Percentiles rank a stretch among this genome's conserved stretches.
Evolutionary conservation across 805 yeast genomes (phyloP).

Genomic region (Yamadazyma phyllophila): DNA sequence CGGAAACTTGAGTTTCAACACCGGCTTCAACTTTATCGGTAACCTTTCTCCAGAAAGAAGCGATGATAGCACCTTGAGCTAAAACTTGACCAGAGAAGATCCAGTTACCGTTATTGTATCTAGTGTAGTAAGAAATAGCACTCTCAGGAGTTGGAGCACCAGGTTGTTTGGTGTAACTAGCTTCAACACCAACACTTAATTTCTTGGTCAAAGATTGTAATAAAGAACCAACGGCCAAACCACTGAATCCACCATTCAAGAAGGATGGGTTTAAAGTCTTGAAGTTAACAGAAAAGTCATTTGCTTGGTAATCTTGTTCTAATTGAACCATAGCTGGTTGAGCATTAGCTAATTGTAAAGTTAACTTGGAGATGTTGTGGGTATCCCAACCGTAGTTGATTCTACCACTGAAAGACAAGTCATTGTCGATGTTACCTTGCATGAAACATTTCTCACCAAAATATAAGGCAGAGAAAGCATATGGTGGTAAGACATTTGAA

Average conservation of each 20-base stretch:
- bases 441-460: constrained; percentile 82
- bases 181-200: constrained; percentile 87
- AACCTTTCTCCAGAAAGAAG: constrained; percentile 92
- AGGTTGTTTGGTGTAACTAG: constrained; percentile 79
- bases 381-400: constrained; percentile 88
- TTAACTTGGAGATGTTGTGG: constrained; percentile 73
- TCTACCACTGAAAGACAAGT: constrained; percentile 81
- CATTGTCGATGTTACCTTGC: constrained; percentile 92
- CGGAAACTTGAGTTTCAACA: constrained; percentile 79
- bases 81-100: constrained; percentile 90
- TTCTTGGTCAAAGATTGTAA: constrained; percentile 85
- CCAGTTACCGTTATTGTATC: constrained; percentile 89
- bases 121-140: constrained; percentile 83
- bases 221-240: constrained; percentile 88
- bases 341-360: constrained; percentile 81
- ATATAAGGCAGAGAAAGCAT: constrained; percentile 85
- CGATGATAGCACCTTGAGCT: constrained; percentile 86
- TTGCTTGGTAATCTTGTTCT: constrained; percentile 93
- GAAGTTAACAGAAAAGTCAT: constrained; percentile 83
- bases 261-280: constrained; percentile 89
- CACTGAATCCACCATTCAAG: constrained; percentile 67
- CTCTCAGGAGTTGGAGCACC: constrained; percentile 78
- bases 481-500: constrained; percentile 79
- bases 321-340: constrained; percentile 94
- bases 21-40: constrained; percentile 94